Percentiles rank a stretch among this genome's conserved stretches.
phyloP scores from a whole-genome alignment of 352 stramenopile genomes.

The Globisporangium megalacanthum region DNA sequence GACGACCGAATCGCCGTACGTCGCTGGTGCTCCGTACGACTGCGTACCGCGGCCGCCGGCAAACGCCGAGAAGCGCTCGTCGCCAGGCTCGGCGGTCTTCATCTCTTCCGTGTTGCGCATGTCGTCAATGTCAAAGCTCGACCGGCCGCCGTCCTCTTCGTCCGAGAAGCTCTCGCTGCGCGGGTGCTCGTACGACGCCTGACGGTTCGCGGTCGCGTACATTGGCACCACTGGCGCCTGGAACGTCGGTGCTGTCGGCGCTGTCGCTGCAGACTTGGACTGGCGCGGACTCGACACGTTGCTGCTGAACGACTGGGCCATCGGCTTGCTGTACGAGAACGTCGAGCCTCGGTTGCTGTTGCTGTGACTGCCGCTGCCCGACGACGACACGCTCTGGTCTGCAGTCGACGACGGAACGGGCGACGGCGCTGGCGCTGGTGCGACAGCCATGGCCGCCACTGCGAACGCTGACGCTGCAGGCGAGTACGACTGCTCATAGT shows the following conservation, averaged over 20 bases:
- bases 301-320: constrained; percentile 12
- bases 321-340: constrained; percentile 16
- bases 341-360: constrained; percentile 3
- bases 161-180: constrained; percentile 16
- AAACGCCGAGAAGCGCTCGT: constrained; percentile 18
- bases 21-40: constrained; percentile 13
- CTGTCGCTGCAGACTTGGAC: neutral
- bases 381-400: constrained; percentile 12
- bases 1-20: constrained; percentile 30
- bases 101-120: constrained; percentile 58
- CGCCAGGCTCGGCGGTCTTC: constrained; percentile 32
- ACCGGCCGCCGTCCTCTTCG: constrained; percentile 38
- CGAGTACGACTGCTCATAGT: constrained; percentile 47
- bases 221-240: constrained; percentile 20
- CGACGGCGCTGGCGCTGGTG: neutral
- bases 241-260: constrained; percentile 10
- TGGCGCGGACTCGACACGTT: constrained; percentile 16
- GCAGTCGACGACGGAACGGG: neutral
- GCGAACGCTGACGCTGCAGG: constrained; percentile 18
- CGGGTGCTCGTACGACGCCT: constrained; percentile 20
- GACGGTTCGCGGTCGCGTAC: neutral
- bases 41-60: constrained; percentile 18
- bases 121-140: constrained; percentile 83
- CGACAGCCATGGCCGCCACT: neutral
- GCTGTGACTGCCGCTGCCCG: neutral